Evolutionary conservation across 2,329 filamentous ascomycete species (phyloP).

Genomic region (Pseudogymnoascus sp.): DNA sequence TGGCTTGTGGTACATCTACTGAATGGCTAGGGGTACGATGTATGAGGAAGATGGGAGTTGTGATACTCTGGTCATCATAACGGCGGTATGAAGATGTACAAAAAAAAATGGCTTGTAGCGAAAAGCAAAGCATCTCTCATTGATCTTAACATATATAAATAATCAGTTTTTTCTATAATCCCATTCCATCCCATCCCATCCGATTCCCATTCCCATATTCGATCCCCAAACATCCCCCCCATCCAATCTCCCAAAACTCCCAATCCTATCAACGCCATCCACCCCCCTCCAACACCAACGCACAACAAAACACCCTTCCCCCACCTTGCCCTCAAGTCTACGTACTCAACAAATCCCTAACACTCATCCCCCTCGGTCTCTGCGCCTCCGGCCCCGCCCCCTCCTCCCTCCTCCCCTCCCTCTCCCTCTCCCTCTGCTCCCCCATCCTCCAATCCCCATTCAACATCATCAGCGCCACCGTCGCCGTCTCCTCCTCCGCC

Average conservation of each 20-base stretch:
- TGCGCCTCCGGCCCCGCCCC: slow-evolving; percentile 15
- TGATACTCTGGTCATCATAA: not conserved
- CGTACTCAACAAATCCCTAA: slow-evolving; percentile 44
- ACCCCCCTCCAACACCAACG: not conserved
- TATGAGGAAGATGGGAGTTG: not conserved
- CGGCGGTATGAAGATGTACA: not conserved
- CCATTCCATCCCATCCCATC: not conserved
- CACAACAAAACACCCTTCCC: not conserved
- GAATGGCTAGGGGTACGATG: not conserved
- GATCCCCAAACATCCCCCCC: not conserved
- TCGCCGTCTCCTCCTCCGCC: slow-evolving; percentile 52
- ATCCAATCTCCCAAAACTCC: not conserved
- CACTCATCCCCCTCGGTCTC: slow-evolving; percentile 42
- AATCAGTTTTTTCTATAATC: not conserved
- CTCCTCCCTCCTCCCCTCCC: slow-evolving; percentile 7
- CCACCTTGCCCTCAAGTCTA: slow-evolving; percentile 22
- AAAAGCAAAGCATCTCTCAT: not conserved
- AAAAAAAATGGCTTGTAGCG: not conserved
- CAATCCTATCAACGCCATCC: not conserved
- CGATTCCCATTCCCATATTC: not conserved
- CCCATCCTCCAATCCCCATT: slow-evolving; percentile 62
- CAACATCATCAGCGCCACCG: slow-evolving; percentile 78
- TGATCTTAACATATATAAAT: not conserved
- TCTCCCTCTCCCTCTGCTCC: slow-evolving; percentile 17
- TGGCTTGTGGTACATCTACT: not conserved